phyloP scores from a whole-genome alignment of 2,329 filamentous ascomycete species.

The Colletotrichum abscissum region DNA sequence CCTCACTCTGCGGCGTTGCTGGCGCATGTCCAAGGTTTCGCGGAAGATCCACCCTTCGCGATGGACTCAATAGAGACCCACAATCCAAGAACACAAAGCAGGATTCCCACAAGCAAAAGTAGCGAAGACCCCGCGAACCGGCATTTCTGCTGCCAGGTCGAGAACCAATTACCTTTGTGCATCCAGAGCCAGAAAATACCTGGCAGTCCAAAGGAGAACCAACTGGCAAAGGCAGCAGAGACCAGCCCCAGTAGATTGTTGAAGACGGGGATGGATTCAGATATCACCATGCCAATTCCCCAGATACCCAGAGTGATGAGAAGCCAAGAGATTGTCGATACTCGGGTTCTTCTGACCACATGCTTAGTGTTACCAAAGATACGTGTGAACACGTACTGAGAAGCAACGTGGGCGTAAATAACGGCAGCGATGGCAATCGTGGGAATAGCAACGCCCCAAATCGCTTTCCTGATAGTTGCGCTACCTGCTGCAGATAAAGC shows the following conservation, averaged over 20 bases:
- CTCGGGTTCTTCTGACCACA: constrained; percentile 59
- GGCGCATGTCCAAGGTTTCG: constrained; percentile 50
- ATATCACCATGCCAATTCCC: constrained; percentile 74
- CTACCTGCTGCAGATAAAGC: constrained; percentile 71
- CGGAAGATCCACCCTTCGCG: constrained; percentile 39
- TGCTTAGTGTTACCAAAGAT: constrained; percentile 70
- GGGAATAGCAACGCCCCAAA: constrained; percentile 75
- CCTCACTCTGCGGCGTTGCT: constrained; percentile 39
- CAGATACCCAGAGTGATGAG: constrained; percentile 66
- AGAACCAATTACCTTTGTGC: constrained; percentile 54
- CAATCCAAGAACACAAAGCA: constrained; percentile 51
- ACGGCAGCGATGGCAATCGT: constrained; percentile 79
- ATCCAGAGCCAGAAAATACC: constrained; percentile 61
- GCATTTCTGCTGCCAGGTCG: constrained; percentile 42
- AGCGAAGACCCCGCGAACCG: constrained; percentile 45
- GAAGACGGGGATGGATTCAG: constrained; percentile 77
- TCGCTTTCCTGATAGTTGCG: constrained; percentile 67
- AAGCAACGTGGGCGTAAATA: constrained; percentile 75
- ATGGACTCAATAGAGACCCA: constrained; percentile 54
- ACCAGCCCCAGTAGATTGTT: constrained; percentile 73
- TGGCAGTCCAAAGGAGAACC: constrained; percentile 70
- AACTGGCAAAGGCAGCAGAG: constrained; percentile 72
- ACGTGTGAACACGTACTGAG: constrained; percentile 74
- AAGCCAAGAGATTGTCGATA: constrained; percentile 68
- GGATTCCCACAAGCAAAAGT: constrained; percentile 46